These are phyloP conservation scores for Panicum virgatum DNA, from an alignment of 202 grass and related monocot genomes.

Conservation along the genomic window DNA sequence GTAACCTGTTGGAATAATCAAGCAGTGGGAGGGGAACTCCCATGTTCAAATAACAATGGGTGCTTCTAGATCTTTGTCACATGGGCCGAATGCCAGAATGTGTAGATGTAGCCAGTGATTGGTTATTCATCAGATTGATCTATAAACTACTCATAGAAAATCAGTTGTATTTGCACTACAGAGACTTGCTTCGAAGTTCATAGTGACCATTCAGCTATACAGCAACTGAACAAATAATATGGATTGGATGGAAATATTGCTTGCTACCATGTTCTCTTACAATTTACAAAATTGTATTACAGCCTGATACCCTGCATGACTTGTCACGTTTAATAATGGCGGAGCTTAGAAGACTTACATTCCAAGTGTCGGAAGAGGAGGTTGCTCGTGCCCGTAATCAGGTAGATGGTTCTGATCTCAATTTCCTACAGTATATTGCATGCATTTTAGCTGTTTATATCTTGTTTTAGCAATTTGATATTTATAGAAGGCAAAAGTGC, in stretches of 20 bases:
- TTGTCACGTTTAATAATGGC: constrained; percentile 84
- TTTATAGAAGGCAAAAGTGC: constrained; percentile 22
- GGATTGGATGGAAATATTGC: constrained; percentile 1
- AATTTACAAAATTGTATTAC: constrained; percentile 38
- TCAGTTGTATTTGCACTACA: constrained; percentile 1
- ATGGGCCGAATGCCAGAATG: constrained; percentile 8
- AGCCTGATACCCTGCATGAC: constrained; percentile 70
- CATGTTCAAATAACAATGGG: neutral
- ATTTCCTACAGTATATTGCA: constrained; percentile 17
- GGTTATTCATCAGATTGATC: constrained; percentile 12
- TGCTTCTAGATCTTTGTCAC: neutral
- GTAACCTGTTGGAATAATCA: constrained; percentile 12
- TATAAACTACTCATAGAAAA: neutral
- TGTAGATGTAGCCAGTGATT: constrained; percentile 13
- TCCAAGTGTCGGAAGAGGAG: constrained; percentile 76
- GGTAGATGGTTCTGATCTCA: constrained; percentile 51
- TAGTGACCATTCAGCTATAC: constrained; percentile 11
- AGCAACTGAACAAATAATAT: neutral
- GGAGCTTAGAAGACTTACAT: constrained; percentile 83
- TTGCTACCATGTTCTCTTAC: constrained; percentile 30
- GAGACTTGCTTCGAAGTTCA: neutral
- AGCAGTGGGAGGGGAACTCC: neutral
- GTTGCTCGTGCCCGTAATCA: constrained; percentile 80
- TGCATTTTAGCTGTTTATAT: constrained; percentile 10
- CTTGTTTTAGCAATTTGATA: constrained; percentile 9